Evolutionary conservation across 805 yeast genomes (phyloP).

Genomic region (Teunomyces panamensis): DNA sequence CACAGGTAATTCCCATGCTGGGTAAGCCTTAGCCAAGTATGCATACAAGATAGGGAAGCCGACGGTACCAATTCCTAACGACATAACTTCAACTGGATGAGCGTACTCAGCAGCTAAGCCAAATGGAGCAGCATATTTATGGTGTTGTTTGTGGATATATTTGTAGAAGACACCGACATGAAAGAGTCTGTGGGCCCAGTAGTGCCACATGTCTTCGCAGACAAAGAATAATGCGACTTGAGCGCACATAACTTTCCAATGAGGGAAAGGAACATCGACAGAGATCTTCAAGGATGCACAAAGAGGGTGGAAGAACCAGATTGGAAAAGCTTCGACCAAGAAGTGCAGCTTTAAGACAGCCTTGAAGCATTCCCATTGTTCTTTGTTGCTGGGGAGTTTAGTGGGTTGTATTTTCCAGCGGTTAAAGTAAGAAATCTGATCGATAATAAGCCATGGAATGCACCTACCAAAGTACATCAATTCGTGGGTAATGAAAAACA

Average conservation of each 20-base stretch:
- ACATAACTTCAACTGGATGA: slow-evolving; percentile 57
- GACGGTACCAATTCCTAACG: slow-evolving; percentile 58
- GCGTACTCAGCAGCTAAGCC: slow-evolving; percentile 63
- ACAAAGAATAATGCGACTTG: slow-evolving; percentile 51
- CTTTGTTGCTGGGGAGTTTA: slow-evolving; percentile 50
- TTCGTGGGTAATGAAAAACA: slow-evolving; percentile 55
- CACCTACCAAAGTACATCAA: slow-evolving; percentile 58
- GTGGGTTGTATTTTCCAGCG: slow-evolving; percentile 54
- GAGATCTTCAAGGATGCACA: slow-evolving; percentile 48
- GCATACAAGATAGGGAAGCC: slow-evolving; percentile 59
- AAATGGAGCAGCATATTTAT: slow-evolving; percentile 60
- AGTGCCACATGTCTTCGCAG: slow-evolving; percentile 59
- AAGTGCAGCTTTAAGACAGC: slow-evolving; percentile 56
- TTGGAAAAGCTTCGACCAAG: slow-evolving; percentile 58
- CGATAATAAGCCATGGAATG: slow-evolving; percentile 57
- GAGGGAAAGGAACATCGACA: slow-evolving; percentile 54
- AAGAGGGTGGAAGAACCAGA: slow-evolving; percentile 61
- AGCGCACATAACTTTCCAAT: slow-evolving; percentile 34
- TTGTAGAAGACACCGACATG: slow-evolving; percentile 57
- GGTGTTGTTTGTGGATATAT: slow-evolving; percentile 59
- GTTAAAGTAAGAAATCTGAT: slow-evolving; percentile 49
- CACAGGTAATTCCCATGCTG: slow-evolving; percentile 19
- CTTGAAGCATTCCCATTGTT: slow-evolving; percentile 62
- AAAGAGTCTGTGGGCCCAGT: slow-evolving; percentile 56
- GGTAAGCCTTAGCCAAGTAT: slow-evolving; percentile 35